phyloP scores from a whole-genome alignment of 2,329 filamentous ascomycete genomes.

The Incumbomyces lentus region DNA sequence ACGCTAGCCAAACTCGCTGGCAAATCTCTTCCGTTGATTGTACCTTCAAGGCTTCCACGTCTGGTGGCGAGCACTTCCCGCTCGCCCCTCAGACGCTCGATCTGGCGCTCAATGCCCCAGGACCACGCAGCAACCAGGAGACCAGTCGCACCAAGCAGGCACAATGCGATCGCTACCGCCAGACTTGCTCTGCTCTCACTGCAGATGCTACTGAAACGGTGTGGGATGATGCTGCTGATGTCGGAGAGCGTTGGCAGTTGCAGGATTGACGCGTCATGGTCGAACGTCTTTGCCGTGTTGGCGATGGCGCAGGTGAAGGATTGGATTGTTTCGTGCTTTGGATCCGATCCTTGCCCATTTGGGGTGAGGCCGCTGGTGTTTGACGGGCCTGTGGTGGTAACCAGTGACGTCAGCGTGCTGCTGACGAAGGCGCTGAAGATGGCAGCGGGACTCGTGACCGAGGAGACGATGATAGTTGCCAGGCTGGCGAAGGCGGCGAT shows the following conservation, averaged over 20 bases:
- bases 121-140: slow-evolving; percentile 21
- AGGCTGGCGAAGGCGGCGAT: background rate
- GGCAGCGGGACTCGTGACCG: background rate
- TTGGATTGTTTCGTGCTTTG: slow-evolving; percentile 16
- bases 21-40: background rate
- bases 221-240: slow-evolving; percentile 22
- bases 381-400: slow-evolving; percentile 5
- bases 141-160: slow-evolving; percentile 24
- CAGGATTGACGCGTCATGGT: slow-evolving; percentile 11
- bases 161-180: slow-evolving; percentile 26
- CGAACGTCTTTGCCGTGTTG: slow-evolving; percentile 14
- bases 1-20: background rate
- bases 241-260: slow-evolving; percentile 13
- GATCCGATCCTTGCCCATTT: slow-evolving; percentile 2
- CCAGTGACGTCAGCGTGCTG: slow-evolving; percentile 21
- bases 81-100: slow-evolving; percentile 29
- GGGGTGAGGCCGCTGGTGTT: background rate
- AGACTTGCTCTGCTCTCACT: slow-evolving; percentile 28
- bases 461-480: background rate
- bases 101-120: slow-evolving; percentile 19
- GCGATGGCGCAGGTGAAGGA: slow-evolving; percentile 20
- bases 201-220: slow-evolving; percentile 31
- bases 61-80: slow-evolving; percentile 7
- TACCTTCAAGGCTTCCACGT: background rate
- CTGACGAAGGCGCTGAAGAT: slow-evolving; percentile 5